A percentile compares a stretch with the other conserved stretches of the same genome.
Evolutionary conservation across 768 basidiomycete genomes (phyloP).

Genomic region (Daedalea quercina): DNA sequence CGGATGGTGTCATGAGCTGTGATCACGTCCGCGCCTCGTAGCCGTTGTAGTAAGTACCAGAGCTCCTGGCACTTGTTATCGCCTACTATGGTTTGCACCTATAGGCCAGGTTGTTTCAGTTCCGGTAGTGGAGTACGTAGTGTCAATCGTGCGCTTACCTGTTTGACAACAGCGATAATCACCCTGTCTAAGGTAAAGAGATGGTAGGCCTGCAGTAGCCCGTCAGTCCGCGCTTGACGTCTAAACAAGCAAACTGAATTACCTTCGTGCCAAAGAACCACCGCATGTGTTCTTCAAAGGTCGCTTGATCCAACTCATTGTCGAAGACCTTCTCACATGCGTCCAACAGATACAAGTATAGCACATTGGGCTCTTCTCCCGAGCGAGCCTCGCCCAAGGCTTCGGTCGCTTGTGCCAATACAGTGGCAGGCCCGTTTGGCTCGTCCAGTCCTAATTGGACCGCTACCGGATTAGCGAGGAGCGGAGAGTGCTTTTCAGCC

Average conservation of each 20-base stretch:
- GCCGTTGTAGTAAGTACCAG: conserved; percentile 65
- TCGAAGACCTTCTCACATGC: conserved; percentile 93
- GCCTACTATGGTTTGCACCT: conserved; percentile 83
- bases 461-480: conserved; percentile 75
- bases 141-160: conserved; percentile 41
- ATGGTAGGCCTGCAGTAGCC: conserved; percentile 63
- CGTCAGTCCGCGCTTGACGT: neutral
- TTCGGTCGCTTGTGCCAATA: conserved; percentile 62
- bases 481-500: conserved; percentile 53
- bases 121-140: too few relatives aligned
- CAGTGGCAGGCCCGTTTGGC: conserved; percentile 63
- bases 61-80: conserved; percentile 87
- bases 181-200: conserved; percentile 94
- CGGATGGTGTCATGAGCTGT: conserved; percentile 63
- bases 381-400: conserved; percentile 43
- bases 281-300: conserved; percentile 93
- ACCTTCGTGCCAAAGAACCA: conserved; percentile 91
- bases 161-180: conserved; percentile 84
- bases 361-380: conserved; percentile 49
- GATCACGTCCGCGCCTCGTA: conserved; percentile 45
- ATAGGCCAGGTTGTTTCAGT: neutral
- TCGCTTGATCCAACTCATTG: conserved; percentile 83
- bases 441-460: conserved; percentile 83
- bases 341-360: conserved; percentile 84
- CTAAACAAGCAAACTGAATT: conserved; percentile 14